These are phyloP conservation scores for Cucurbita argyrosperma DNA, from an alignment of 306 rosid genomes.

Conservation along the genomic window DNA sequence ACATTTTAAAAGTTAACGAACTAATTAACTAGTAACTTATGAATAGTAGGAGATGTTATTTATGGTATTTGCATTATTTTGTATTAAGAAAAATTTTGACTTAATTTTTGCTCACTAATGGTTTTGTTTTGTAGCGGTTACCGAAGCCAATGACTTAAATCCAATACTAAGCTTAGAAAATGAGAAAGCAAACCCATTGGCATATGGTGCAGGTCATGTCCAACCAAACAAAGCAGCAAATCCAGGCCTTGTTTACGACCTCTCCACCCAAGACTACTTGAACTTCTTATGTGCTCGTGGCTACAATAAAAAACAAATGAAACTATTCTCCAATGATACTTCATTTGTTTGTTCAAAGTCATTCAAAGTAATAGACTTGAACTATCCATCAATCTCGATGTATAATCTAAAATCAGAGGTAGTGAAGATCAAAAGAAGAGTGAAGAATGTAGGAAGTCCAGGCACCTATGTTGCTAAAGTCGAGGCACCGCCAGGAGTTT, in stretches of 20 bases:
- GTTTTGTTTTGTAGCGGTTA: background rate
- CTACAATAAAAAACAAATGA: conserved; percentile 14
- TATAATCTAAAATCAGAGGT: background rate
- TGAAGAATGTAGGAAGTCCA: conserved; percentile 35
- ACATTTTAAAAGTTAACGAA: too few species aligned
- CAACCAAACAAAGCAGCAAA: conserved; percentile 25
- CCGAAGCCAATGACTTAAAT: background rate
- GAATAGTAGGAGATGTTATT: too few species aligned
- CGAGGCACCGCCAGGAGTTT: background rate
- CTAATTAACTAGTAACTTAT: too few species aligned
- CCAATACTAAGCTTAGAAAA: too few species aligned
- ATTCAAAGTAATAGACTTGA: conserved; percentile 19
- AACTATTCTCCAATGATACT: background rate
- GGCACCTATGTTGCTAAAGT: conserved; percentile 14
- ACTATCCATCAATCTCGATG: conserved; percentile 34
- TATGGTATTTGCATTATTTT: too few species aligned
- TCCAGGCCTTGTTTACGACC: conserved; percentile 61
- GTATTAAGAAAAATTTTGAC: too few species aligned
- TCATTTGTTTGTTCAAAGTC: conserved; percentile 14
- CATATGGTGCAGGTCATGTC: conserved; percentile 37
- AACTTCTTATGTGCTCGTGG: conserved; percentile 38
- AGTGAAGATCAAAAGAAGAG: conserved; percentile 13
- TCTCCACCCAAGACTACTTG: conserved; percentile 21
- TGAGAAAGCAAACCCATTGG: too few species aligned
- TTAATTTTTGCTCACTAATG: too few species aligned